Evolutionary conservation across 495 filamentous ascomycete species (phyloP), one percentile per base, ranked within the genome.

Genomic region (Penicillium flavigenum): DNA sequence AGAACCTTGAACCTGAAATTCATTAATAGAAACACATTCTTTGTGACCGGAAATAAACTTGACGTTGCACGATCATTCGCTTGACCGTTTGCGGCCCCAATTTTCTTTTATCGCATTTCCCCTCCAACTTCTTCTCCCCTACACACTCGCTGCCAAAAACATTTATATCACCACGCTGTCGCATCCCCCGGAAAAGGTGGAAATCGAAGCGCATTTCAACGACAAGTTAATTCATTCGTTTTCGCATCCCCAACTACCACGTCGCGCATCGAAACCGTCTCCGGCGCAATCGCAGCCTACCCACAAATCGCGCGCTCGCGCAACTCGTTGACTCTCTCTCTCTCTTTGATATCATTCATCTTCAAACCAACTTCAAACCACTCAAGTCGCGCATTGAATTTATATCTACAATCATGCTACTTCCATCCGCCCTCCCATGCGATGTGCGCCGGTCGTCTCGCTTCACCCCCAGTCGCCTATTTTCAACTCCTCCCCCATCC

Each of bases 341-440:
- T 54, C 19, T 44, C 36, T 4, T 22, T 20, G 19, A 24, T 44
- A 34, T 22, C 29, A 57, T 36, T 36, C 45, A 16, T n/a, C 32
- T 48, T 31, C 54, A 26, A 51, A 11, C 27, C 46, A 60, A 38
- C 41, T 48, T 26, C 32, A 47, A 47, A 42, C 36, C 54, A 20
- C 58, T 45, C 45, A 31, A n/a, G 36, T 31, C 7, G 12, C 51
- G n/a, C 39, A 54, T 17, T 22, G 41, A n/a, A 47, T 34, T 44
- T 17, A 32, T 36, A 41, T 48, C 39, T 63, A 45, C 60, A 63
- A 72, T 7, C 47, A 90, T 91, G 88, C 68, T 91, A 49, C 83
- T 90, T 60, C 87, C 86, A 47, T 89, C 87, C 12, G 86, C 87
- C 36, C 72, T 91, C 43, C 73, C 85, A 42, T 88, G 86, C 83